These are phyloP conservation scores for Physaria fendleri DNA, from an alignment of 345 rosid genomes.

Conservation along the genomic window DNA sequence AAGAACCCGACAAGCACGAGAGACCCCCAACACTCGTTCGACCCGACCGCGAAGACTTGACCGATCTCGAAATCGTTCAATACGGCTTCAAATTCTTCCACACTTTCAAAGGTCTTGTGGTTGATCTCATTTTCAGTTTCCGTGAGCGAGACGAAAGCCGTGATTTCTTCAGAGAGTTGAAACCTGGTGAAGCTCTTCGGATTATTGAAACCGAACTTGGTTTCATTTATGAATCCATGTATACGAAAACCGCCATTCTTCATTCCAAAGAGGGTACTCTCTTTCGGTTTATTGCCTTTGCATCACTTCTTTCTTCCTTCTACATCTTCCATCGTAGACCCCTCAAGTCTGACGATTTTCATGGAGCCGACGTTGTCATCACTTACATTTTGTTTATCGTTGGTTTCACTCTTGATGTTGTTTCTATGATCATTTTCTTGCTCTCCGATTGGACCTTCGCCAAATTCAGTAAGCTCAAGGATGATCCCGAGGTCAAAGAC, in stretches of 20 bases:
- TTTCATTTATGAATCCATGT: conserved; percentile 51
- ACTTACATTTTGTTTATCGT: conserved; percentile 46
- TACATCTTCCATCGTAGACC: conserved; percentile 30
- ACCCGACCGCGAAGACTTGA: neutral
- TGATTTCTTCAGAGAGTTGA: conserved; percentile 26
- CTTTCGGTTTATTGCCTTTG: conserved; percentile 26
- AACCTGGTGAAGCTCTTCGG: conserved; percentile 36
- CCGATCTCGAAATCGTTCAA: conserved; percentile 23
- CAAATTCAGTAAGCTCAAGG: neutral
- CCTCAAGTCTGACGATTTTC: conserved; percentile 13
- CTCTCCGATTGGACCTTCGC: conserved; percentile 55
- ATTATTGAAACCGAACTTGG: conserved; percentile 57
- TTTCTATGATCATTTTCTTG: conserved; percentile 37
- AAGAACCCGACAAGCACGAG: conserved; percentile 10
- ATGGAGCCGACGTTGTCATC: conserved; percentile 35
- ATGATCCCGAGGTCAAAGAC: neutral
- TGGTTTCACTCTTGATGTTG: conserved; percentile 42
- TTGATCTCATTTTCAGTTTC: conserved; percentile 49
- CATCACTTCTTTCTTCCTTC: conserved; percentile 30
- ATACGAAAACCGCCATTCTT: conserved; percentile 43
- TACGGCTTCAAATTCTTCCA: conserved; percentile 36
- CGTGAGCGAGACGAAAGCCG: conserved; percentile 40
- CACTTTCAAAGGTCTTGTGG: conserved; percentile 49
- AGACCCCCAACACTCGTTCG: neutral
- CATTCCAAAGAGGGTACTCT: conserved; percentile 28